Base-by-base conservation (phyloP, 345 rosid genomes). In the Eucalyptus decipiens region DNA sequence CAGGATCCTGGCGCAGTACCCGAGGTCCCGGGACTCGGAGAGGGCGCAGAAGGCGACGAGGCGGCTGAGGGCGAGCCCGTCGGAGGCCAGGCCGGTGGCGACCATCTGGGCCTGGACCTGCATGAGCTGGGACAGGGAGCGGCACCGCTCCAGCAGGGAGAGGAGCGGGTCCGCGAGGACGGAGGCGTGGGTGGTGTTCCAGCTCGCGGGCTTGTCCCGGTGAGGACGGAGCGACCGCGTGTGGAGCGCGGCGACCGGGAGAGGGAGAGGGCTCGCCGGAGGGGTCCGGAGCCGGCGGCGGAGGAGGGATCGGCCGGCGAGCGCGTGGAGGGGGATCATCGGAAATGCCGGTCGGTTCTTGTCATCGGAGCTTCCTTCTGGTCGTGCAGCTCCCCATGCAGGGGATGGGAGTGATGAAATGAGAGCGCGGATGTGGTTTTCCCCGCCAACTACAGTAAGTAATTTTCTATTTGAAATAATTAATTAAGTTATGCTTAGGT, bases 61-160 rank as follows among this genome's bases (percentile, higher is more conserved):
- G 86, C 95, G 94, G 90, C 99, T 95, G 42, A 95, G 91, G 28
- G 96, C 96, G 26, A 95, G 91, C 69, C 92, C 90, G 86, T 97
- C 96, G 4, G 89, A 88, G 48, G 95, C 92, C 43, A 93, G 90
- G 76, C 96, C 97, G 15, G 93, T 93, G 87, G 92, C 48, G 65
- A 89, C 90, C 94, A 95, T 92, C 90, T 93, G 98, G 89, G 98
- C 89, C 90, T 96, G 99, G 80, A 96, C 93, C 91, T 96, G 97
- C 92, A 93, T 96, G 91, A 96, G 49, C 32, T 97, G 97, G 88
- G 90, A 37, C 47, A 95, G 86, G 60, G 94, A 93, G 52, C 91
- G 89, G 95, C 94, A 95, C 58, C 93, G 92, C 86, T 95, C 95
- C 60, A 95, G 95, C 4, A 95, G 60, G 12, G 94, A 93, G 51